Evolutionary conservation across 2,329 filamentous ascomycete species (phyloP).

Genomic region (Pestalotiopsis sp.): DNA sequence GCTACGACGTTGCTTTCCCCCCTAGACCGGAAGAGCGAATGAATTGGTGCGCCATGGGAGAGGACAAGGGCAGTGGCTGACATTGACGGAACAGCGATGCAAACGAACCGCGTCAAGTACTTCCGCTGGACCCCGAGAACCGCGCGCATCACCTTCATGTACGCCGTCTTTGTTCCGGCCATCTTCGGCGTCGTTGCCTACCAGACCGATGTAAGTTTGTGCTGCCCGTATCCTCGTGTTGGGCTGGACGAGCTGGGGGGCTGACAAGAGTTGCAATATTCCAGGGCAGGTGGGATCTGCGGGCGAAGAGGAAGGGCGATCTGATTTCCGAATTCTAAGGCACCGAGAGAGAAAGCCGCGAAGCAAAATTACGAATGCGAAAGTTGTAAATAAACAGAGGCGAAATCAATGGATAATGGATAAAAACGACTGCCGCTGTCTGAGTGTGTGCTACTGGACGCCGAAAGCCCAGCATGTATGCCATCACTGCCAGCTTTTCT

Average conservation of each 20-base stretch:
- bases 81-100: constrained; percentile 66
- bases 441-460: not conserved
- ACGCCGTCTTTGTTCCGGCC: constrained; percentile 72
- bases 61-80: not conserved
- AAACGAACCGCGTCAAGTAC: constrained; percentile 84
- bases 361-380: constrained; percentile 25
- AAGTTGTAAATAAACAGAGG: not conserved
- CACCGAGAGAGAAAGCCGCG: constrained; percentile 7
- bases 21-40: not conserved
- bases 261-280: not conserved
- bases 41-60: not conserved
- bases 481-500: not conserved
- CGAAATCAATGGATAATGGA: not conserved
- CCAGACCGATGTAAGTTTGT: constrained; percentile 79
- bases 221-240: not conserved
- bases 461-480: not conserved
- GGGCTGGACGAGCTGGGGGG: not conserved
- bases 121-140: constrained; percentile 92
- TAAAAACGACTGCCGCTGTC: not conserved
- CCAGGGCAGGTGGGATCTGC: constrained; percentile 83
- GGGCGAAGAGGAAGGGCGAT: constrained; percentile 88
- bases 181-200: constrained; percentile 74
- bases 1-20: not conserved
- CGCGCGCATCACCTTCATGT: constrained; percentile 77
- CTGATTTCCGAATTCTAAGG: constrained; percentile 75